Percentiles rank a stretch among this genome's conserved stretches.
phyloP scores from a whole-genome alignment of 2,329 filamentous ascomycete species.

The Paecilomyces variotii region DNA sequence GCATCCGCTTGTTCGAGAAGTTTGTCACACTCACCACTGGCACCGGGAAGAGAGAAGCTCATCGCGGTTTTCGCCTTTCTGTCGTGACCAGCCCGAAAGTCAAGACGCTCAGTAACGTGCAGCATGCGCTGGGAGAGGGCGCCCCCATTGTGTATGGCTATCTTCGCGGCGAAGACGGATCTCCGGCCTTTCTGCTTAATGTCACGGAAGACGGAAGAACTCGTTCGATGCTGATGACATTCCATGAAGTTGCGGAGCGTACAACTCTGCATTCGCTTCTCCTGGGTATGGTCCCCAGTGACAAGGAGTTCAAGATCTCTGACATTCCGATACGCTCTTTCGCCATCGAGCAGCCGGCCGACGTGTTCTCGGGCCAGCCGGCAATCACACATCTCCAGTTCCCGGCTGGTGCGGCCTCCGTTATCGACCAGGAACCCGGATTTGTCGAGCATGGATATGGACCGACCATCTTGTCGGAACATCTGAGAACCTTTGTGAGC shows the following conservation, averaged over 20 bases:
- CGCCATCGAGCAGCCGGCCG: constrained; percentile 47
- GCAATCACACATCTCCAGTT: constrained; percentile 28
- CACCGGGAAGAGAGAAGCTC: constrained; percentile 61
- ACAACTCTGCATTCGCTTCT: constrained; percentile 64
- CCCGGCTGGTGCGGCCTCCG: constrained; percentile 30
- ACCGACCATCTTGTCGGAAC: constrained; percentile 67
- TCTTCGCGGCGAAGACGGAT: constrained; percentile 61
- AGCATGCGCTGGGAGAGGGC: constrained; percentile 58
- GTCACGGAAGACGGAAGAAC: constrained; percentile 58
- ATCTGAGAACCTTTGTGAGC: constrained; percentile 65
- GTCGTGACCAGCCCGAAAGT: constrained; percentile 69
- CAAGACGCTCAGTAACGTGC: constrained; percentile 69
- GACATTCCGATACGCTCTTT: constrained; percentile 61
- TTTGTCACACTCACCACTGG: constrained; percentile 61
- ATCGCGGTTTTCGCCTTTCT: constrained; percentile 71
- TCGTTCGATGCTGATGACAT: constrained; percentile 69
- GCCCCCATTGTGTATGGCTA: constrained; percentile 71
- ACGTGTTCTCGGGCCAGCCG: constrained; percentile 20
- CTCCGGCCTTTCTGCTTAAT: constrained; percentile 62
- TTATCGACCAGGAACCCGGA: constrained; percentile 63
- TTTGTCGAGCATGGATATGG: constrained; percentile 49
- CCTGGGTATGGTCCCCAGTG: constrained; percentile 60
- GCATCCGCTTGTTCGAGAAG: constrained; percentile 68
- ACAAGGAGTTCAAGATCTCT: constrained; percentile 61
- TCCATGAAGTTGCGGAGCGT: constrained; percentile 64